Evolutionary conservation across 106 monocot species (phyloP).

Genomic region (Dendrobium officinale): DNA sequence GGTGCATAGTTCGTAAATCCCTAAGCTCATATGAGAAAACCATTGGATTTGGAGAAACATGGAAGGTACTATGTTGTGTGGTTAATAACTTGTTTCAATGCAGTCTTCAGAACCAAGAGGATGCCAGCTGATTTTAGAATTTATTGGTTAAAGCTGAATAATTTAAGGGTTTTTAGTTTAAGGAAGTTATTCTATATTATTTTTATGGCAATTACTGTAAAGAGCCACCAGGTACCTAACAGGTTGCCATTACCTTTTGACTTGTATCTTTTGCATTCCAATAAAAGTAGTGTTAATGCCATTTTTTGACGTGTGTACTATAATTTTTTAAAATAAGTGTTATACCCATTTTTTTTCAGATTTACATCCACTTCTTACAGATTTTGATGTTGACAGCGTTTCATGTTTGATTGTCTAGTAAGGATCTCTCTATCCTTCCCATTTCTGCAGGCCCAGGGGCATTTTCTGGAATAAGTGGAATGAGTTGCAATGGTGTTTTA

Average conservation of each 20-base stretch:
- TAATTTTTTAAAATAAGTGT: not conserved
- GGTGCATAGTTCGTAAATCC: not conserved
- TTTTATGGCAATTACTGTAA: not conserved
- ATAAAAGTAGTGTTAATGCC: not conserved
- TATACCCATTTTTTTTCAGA: not conserved
- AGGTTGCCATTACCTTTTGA: not conserved
- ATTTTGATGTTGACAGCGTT: not conserved
- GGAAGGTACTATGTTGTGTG: not conserved
- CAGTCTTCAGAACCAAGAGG: not conserved
- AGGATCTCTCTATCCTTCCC: not conserved
- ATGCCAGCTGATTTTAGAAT: not conserved
- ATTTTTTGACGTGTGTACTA: not conserved
- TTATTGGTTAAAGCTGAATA: not conserved
- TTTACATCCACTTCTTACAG: not conserved
- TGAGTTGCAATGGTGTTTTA: slow-evolving; percentile 4
- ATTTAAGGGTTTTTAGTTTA: not conserved
- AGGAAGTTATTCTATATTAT: not conserved
- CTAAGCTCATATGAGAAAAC: not conserved
- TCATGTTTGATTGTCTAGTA: not conserved
- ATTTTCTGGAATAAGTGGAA: slow-evolving; percentile 8
- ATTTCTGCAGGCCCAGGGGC: slow-evolving; percentile 11
- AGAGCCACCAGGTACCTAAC: not conserved
- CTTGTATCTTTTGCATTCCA: not conserved
- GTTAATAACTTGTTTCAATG: not conserved
- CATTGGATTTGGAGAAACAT: not conserved